Conservation (phyloP, 192 early-diverging fungal genomes). For the Umbelopsis ramanniana region DNA sequence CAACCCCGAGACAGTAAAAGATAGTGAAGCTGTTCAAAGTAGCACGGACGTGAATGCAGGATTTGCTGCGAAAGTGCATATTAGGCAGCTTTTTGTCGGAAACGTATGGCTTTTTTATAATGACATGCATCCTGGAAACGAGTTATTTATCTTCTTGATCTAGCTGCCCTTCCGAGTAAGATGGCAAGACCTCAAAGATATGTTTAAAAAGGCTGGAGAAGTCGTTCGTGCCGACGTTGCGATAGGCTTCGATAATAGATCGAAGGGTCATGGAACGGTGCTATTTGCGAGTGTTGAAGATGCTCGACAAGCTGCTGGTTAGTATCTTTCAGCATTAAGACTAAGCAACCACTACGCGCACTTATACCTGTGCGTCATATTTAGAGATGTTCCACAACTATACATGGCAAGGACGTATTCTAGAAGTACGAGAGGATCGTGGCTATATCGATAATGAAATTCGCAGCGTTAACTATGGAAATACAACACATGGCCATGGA, state of each 20-base stretch:
- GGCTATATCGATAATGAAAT: constrained; percentile 49
- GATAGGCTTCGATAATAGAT: constrained; percentile 57
- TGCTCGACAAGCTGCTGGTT: constrained; percentile 69
- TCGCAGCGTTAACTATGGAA: neutral
- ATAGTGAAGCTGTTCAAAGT: neutral
- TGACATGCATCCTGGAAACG: neutral
- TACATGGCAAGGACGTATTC: constrained; percentile 70
- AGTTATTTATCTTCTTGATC: neutral
- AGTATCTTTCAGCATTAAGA: neutral
- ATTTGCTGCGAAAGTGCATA: constrained; percentile 10
- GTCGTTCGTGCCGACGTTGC: constrained; percentile 71
- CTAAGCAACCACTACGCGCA: neutral
- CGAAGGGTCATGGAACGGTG: constrained; percentile 76
- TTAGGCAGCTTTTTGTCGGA: constrained; percentile 66
- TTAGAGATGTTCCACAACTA: constrained; percentile 65
- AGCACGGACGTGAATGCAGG: neutral
- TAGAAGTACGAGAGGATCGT: constrained; percentile 78
- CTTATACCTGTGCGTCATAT: constrained; percentile 11
- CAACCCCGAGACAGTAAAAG: no score
- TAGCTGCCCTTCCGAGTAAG: constrained; percentile 74
- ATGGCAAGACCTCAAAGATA: constrained; percentile 77
- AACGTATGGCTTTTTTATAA: constrained; percentile 55
- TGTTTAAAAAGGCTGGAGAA: constrained; percentile 71
- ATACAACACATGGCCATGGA: neutral
- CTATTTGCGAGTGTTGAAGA: constrained; percentile 69